phyloP scores from a whole-genome alignment of 805 yeast species.

The Suhomyces emberorum region DNA sequence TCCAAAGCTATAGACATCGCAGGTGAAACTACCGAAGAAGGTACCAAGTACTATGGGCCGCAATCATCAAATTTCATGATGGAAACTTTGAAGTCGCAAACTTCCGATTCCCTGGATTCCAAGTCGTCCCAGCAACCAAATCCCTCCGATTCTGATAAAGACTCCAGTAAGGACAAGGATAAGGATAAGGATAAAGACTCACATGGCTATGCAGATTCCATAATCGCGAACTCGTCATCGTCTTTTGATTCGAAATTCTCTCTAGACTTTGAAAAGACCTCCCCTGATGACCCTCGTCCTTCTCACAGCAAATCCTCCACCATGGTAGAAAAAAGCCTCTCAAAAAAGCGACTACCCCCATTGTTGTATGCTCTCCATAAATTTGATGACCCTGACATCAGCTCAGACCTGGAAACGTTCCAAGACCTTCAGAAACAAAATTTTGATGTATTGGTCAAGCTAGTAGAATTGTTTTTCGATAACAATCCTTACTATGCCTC shows the following conservation, averaged over 20 bases:
- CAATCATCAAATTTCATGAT: slow-evolving; percentile 49
- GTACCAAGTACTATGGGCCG: slow-evolving; percentile 50
- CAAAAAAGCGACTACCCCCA: slow-evolving; percentile 33
- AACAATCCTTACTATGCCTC: slow-evolving; percentile 37
- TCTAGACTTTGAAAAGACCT: slow-evolving; percentile 8
- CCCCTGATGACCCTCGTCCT: slow-evolving; percentile 1
- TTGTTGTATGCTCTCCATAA: slow-evolving; percentile 15
- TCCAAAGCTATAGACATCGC: slow-evolving; percentile 15
- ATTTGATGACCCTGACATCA: slow-evolving; percentile 15
- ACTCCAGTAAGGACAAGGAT: neutral
- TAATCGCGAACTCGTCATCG: slow-evolving; percentile 5
- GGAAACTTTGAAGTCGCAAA: slow-evolving; percentile 26
- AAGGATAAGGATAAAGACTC: neutral
- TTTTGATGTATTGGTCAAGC: slow-evolving; percentile 25
- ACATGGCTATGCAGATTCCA: slow-evolving; percentile 3
- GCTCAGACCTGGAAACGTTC: slow-evolving; percentile 15
- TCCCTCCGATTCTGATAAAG: neutral
- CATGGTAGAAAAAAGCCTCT: slow-evolving; percentile 19
- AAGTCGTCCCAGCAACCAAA: slow-evolving; percentile 13
- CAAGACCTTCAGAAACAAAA: slow-evolving; percentile 22
- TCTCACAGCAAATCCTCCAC: slow-evolving; percentile 1
- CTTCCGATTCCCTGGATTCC: slow-evolving; percentile 23
- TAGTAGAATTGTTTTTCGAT: slow-evolving; percentile 44
- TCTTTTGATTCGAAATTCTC: slow-evolving; percentile 10
- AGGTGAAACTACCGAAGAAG: slow-evolving; percentile 38